Percentiles rank a stretch among this genome's conserved stretches.
Conservation (phyloP, 169 alveolate genomes). For the Plasmodium ovale region DNA sequence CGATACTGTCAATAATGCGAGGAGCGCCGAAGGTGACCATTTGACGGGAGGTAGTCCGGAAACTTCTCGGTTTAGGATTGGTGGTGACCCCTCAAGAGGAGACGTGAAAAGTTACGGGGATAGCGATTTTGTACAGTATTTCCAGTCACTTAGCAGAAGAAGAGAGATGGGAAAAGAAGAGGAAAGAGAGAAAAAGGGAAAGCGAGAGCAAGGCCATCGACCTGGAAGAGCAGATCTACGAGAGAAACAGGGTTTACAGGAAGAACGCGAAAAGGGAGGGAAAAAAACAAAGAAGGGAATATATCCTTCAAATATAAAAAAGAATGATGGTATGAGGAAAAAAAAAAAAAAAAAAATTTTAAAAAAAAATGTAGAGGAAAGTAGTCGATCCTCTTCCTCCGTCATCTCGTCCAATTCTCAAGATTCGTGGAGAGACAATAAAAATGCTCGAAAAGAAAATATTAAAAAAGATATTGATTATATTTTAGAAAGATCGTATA, state of each 20-base stretch:
- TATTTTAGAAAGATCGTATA: constrained; percentile 21
- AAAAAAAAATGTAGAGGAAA: constrained; percentile 1
- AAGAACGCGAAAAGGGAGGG: not conserved
- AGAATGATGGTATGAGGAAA: not conserved
- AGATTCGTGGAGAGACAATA: not conserved
- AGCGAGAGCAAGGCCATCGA: not conserved
- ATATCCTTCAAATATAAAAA: not conserved
- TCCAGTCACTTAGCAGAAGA: not conserved
- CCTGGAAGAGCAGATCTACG: not conserved
- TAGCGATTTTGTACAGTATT: no score
- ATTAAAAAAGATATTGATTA: constrained; percentile 26
- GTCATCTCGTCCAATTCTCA: not conserved
- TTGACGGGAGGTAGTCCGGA: no score
- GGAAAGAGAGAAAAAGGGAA: constrained; percentile 8
- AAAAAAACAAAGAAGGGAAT: not conserved
- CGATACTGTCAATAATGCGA: no score
- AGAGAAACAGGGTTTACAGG: no score
- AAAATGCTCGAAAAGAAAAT: constrained; percentile 1
- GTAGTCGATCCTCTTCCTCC: not conserved
- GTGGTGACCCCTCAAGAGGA: no score
- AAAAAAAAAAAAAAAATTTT: constrained; percentile 7
- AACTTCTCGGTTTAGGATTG: no score
- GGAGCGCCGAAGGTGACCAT: no score
- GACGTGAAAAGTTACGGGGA: not conserved
- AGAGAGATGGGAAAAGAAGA: not conserved